phyloP scores from a whole-genome alignment of 78 protist species.

The Emiliania huxleyi region DNA sequence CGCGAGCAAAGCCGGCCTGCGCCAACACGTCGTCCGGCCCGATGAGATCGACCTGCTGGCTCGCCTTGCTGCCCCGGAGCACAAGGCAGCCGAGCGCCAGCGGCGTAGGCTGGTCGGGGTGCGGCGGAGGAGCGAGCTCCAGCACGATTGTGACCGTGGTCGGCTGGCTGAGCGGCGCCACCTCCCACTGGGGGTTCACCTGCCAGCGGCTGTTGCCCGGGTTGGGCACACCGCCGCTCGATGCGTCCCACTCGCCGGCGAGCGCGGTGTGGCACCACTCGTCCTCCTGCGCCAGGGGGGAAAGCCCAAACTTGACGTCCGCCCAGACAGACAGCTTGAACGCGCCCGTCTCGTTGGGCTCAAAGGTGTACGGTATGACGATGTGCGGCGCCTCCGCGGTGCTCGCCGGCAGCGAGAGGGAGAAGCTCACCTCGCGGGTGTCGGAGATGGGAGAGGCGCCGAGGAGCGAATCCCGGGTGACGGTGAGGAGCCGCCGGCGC shows the following conservation, averaged over 20 bases:
- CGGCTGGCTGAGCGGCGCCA: not conserved
- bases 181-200: not conserved
- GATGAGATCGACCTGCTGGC: too few species aligned
- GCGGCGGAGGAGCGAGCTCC: not conserved
- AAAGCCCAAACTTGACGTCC: not conserved
- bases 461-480: not conserved
- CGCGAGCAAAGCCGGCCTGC: not conserved
- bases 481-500: not conserved
- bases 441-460: not conserved
- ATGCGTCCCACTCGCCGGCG: not conserved
- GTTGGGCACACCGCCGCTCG: not conserved
- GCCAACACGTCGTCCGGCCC: not conserved
- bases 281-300: not conserved
- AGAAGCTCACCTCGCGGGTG: not conserved
- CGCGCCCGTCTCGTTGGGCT: not conserved
- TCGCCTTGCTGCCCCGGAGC: not conserved
- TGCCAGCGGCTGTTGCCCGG: not conserved
- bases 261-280: not conserved
- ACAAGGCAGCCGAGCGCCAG: not conserved
- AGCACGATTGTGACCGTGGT: not conserved
- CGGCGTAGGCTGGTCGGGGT: not conserved
- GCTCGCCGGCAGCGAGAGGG: not conserved
- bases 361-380: not conserved
- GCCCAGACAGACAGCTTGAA: not conserved
- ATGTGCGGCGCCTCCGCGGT: not conserved